Conservation (phyloP, 768 basidiomycete genomes). For the Calocybe gangraenosa region DNA sequence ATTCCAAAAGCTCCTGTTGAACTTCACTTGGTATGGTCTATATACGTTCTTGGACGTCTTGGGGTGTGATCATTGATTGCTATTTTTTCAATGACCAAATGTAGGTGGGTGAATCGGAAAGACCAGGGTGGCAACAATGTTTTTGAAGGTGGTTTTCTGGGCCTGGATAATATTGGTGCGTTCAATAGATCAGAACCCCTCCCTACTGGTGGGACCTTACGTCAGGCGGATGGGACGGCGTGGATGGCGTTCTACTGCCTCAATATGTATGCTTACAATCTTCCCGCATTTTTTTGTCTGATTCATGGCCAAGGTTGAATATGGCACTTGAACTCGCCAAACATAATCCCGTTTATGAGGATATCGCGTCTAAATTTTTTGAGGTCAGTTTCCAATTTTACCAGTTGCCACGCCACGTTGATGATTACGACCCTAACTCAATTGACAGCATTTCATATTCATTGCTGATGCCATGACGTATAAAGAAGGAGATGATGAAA, state of each 20-base stretch:
- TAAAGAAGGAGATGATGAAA: conserved; percentile 69
- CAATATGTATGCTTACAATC: conserved; percentile 74
- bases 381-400: conserved; percentile 42
- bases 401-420: neutral
- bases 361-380: conserved; percentile 98
- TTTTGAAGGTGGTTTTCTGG: conserved; percentile 98
- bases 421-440: no score
- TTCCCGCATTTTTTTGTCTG: neutral
- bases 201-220: conserved; percentile 89
- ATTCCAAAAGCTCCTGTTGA: conserved; percentile 94
- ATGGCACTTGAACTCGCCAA: conserved; percentile 98
- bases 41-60: conserved; percentile 12
- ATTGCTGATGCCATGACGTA: conserved; percentile 99
- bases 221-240: conserved; percentile 97
- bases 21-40: conserved; percentile 81
- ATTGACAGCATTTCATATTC: conserved; percentile 85
- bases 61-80: neutral
- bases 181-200: conserved; percentile 98
- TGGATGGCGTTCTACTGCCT: conserved; percentile 99
- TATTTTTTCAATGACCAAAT: neutral
- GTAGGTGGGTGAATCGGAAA: conserved; percentile 97
- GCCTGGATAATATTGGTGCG: conserved; percentile 95
- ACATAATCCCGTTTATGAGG: conserved; percentile 96
- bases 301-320: conserved; percentile 61
- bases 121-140: conserved; percentile 93